A percentile compares a stretch with the other conserved stretches of the same genome.
phyloP scores from a whole-genome alignment of 441 rosid genomes.

The Adansonia madagascariensis region DNA sequence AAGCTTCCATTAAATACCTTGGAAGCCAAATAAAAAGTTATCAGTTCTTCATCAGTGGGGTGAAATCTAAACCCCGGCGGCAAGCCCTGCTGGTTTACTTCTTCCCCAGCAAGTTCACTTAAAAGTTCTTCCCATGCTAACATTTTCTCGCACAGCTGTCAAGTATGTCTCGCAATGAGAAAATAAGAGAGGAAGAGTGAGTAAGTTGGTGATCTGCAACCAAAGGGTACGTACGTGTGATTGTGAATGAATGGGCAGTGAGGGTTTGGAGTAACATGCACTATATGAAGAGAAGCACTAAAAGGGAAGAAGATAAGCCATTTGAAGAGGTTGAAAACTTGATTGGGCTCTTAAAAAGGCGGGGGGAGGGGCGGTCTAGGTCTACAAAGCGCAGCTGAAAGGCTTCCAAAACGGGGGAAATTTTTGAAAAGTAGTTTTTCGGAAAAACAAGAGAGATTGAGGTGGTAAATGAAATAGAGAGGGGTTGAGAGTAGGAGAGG shows the following conservation, averaged over 20 bases:
- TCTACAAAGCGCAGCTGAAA: slow-evolving; percentile 27
- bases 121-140: slow-evolving; percentile 70
- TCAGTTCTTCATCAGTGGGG: slow-evolving; percentile 94
- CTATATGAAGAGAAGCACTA: slow-evolving; percentile 42
- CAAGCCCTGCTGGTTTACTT: slow-evolving; percentile 61
- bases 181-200: background rate
- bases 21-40: slow-evolving; percentile 86
- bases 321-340: slow-evolving; percentile 26
- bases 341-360: slow-evolving; percentile 34
- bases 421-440: slow-evolving; percentile 20
- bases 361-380: background rate
- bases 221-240: background rate
- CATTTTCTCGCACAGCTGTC: slow-evolving; percentile 34
- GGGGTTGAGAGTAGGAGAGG: background rate
- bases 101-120: slow-evolving; percentile 65
- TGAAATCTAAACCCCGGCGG: slow-evolving; percentile 98
- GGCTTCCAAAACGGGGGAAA: slow-evolving; percentile 24
- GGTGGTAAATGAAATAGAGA: background rate
- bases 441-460: slow-evolving; percentile 24
- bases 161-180: background rate
- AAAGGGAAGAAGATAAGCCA: background rate
- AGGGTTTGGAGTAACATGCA: slow-evolving; percentile 23
- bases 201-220: background rate
- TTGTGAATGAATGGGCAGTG: slow-evolving; percentile 27
- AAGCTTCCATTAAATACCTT: slow-evolving; percentile 79